phyloP scores from a whole-genome alignment of 225 moss, liverwort and hornwort species.

The Physcomitrellopsis africana region DNA sequence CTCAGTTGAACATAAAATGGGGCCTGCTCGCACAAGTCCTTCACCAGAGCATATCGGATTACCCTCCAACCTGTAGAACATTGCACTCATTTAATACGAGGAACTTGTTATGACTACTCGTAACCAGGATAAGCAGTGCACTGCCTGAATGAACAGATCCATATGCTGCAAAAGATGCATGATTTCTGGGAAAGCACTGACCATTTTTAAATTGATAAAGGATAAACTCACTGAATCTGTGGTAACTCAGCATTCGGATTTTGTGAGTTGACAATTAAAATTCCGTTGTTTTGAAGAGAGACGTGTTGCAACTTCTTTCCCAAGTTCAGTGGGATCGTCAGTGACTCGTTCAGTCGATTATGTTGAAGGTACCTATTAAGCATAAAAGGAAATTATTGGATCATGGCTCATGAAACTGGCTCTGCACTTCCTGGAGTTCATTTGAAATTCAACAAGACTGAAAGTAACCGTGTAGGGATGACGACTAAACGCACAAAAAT shows the following conservation, averaged over 20 bases:
- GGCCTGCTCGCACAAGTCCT: conserved; percentile 4
- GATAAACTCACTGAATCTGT: conserved; percentile 33
- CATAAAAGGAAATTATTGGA: not conserved
- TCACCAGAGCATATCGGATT: conserved; percentile 50
- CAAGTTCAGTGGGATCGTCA: conserved; percentile 28
- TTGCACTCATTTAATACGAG: not conserved
- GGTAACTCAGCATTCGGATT: conserved; percentile 14
- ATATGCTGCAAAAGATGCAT: not conserved
- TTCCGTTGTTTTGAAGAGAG: conserved; percentile 49
- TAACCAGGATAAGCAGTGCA: not conserved
- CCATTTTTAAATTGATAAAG: not conserved
- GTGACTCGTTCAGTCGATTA: conserved; percentile 58
- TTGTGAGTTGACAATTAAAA: conserved; percentile 29
- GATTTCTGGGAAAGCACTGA: not conserved
- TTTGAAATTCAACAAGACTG: not conserved
- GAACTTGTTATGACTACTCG: no score
- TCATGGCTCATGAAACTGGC: not conserved
- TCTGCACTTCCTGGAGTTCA: not conserved
- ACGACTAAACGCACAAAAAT: not conserved
- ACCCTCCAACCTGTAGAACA: conserved; percentile 44
- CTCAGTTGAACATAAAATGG: conserved; percentile 25
- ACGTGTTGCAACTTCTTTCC: conserved; percentile 9
- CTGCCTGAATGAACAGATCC: not conserved
- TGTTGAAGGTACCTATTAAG: conserved; percentile 49
- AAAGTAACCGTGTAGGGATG: not conserved